Evolutionary conservation across 257 asterid species (phyloP), one percentile per base, ranked within the genome.

Genomic region (Henckelia pumila): DNA sequence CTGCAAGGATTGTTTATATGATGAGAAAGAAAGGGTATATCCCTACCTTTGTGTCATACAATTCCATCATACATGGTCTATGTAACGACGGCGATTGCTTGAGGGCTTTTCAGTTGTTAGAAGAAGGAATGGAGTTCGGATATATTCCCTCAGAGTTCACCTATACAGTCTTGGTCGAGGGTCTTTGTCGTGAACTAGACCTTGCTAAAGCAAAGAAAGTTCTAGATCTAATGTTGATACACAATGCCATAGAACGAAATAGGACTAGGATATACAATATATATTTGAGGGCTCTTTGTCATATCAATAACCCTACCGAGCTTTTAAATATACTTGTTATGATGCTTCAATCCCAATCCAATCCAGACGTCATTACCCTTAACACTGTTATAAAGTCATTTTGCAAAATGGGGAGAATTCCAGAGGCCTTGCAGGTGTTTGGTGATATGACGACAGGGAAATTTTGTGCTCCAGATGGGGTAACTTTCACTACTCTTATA

Each of bases 381-480:
- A 90, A 93, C 56, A 93, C 96, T 30, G 87, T 90, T 13, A 71
- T 93, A 29, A 93, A 90, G 66, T 96, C 95, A 53, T 84, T 93
- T 35, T 88, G 97, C 78, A 78, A 74, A 67, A 81, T 75, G 83
- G 90, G 88, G 55, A 86, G 87, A 76, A 74, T 93, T 10, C 86
- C 81, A 23, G 93, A 93, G 63, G 96, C 95, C 37, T 70, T 85
- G 73, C 87, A 80, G 64, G 89, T 93, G 47, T 61, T 85, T 14
- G 64, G 74, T 53, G 96, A 93, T 66, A 90, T 88, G 99, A 79
- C 77, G 72, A 47, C 4, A 2, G 96, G 95, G 55, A 83, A 85
- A 68, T 93, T 93, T 71, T 85, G 95, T 74, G 64, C 82, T 50
- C 97, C 97, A 4, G 89, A 93, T 83, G 78, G 68, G 70, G 92